phyloP scores from a whole-genome alignment of 2,329 filamentous ascomycete species.

The Colletotrichum sp. region DNA sequence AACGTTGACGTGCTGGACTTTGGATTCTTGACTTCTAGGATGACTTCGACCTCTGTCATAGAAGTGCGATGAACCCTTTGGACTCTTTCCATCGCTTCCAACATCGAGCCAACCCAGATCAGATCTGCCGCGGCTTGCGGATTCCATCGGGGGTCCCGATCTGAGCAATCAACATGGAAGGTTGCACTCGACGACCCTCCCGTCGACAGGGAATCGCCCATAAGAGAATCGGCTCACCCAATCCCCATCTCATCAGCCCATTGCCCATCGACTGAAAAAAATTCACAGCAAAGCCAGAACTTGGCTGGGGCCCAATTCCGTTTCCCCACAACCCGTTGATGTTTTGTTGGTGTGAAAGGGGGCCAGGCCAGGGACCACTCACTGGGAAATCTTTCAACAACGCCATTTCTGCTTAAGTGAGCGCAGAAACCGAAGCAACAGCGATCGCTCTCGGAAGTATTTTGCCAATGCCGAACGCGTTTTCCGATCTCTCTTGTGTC shows the following conservation, averaged over 20 bases:
- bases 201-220: background rate
- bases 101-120: background rate
- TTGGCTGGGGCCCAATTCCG: background rate
- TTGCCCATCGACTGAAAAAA: background rate
- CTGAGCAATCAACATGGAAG: background rate
- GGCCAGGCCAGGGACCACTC: background rate
- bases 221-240: slow-evolving; percentile 7
- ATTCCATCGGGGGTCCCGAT: slow-evolving; percentile 4
- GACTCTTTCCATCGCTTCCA: background rate
- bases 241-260: background rate
- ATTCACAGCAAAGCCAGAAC: background rate
- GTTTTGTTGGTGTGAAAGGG: background rate
- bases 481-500: background rate
- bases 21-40: accelerated
- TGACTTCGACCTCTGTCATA: background rate
- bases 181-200: background rate
- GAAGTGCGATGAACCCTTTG: background rate
- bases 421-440: background rate
- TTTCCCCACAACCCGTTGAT: background rate
- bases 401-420: slow-evolving; percentile 17
- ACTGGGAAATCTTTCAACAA: background rate
- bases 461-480: slow-evolving; percentile 2
- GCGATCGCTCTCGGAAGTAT: background rate
- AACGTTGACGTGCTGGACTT: background rate
- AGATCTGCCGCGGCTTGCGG: background rate